Percentiles rank a stretch among this genome's conserved stretches.
Evolutionary conservation across 2,329 filamentous ascomycete genomes (phyloP).

Genomic region (Apiospora kogelbergensis): DNA sequence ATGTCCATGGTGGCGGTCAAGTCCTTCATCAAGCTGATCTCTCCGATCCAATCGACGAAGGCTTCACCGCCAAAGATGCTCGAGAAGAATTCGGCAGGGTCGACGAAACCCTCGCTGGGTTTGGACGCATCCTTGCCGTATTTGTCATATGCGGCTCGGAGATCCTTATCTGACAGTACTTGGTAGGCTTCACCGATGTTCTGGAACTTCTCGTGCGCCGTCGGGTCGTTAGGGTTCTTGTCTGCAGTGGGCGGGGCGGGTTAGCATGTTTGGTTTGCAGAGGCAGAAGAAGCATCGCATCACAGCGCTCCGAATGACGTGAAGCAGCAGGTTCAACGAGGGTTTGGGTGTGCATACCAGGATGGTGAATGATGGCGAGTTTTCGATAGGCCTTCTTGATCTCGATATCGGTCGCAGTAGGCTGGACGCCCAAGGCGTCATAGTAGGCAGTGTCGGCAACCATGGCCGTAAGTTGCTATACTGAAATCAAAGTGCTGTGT

Average conservation of each 20-base stretch:
- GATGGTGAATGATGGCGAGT: constrained; percentile 90
- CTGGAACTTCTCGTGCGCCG: constrained; percentile 92
- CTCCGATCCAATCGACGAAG: constrained; percentile 94
- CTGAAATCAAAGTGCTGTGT: background rate
- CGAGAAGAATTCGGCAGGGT: constrained; percentile 95
- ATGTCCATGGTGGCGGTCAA: constrained; percentile 98
- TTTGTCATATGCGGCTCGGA: constrained; percentile 93
- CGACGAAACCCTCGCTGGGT: constrained; percentile 88
- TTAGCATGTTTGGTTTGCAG: too few species aligned
- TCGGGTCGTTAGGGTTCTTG: constrained; percentile 96
- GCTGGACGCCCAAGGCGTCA: constrained; percentile 80
- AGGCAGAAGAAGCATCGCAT: background rate
- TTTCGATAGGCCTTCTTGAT: constrained; percentile 98
- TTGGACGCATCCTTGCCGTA: constrained; percentile 94
- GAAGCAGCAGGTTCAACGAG: constrained; percentile 10
- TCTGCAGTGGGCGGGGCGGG: constrained; percentile 51
- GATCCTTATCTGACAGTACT: constrained; percentile 82
- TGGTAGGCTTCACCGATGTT: constrained; percentile 73
- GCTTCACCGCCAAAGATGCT: constrained; percentile 98
- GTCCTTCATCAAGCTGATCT: constrained; percentile 98
- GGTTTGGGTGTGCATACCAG: constrained; percentile 52
- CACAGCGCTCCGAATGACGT: background rate
- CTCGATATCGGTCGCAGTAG: constrained; percentile 83
- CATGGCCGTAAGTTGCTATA: constrained; percentile 54
- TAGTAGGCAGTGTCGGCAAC: constrained; percentile 89